These are phyloP conservation scores for Perilla frutescens DNA, from an alignment of 257 asterid genomes.

Conservation along the genomic window DNA sequence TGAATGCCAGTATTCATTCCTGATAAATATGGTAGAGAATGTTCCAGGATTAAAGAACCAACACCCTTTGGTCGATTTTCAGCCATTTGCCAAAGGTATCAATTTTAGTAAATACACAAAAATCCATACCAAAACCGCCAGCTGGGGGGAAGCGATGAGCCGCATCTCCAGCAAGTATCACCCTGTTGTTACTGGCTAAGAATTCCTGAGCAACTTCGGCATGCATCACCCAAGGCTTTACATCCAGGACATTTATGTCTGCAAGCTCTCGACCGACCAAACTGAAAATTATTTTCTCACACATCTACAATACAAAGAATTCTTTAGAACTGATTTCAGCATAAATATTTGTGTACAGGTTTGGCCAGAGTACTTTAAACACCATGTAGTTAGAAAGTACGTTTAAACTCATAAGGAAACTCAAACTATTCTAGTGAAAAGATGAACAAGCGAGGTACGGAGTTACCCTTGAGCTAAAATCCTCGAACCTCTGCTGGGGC, in stretches of 20 bases:
- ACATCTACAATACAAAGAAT: slow-evolving; percentile 56
- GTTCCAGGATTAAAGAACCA: neutral
- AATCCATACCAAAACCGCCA: slow-evolving; percentile 87
- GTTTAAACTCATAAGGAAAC: slow-evolving; percentile 10
- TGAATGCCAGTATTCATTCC: slow-evolving; percentile 99
- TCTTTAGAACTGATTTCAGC: slow-evolving; percentile 29
- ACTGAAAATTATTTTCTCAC: slow-evolving; percentile 69
- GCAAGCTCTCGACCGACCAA: slow-evolving; percentile 87
- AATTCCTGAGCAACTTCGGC: slow-evolving; percentile 92
- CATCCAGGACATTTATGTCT: slow-evolving; percentile 76
- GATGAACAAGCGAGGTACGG: slow-evolving; percentile 12
- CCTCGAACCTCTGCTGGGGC: slow-evolving; percentile 87
- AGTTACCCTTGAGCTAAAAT: slow-evolving; percentile 70
- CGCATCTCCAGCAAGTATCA: slow-evolving; percentile 94
- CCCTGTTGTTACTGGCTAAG: slow-evolving; percentile 57
- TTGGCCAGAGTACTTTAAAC: slow-evolving; percentile 12
- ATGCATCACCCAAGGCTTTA: slow-evolving; percentile 99
- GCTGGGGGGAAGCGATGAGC: slow-evolving; percentile 99
- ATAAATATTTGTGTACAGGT: slow-evolving; percentile 3
- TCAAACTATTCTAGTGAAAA: slow-evolving; percentile 20
- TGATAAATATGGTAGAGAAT: slow-evolving; percentile 34
- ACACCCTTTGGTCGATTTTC: neutral
- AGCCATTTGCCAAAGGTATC: slow-evolving; percentile 6
- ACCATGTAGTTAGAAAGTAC: neutral
- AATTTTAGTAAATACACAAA: neutral